Evolutionary conservation across 352 stramenopile species (phyloP), one percentile per base, ranked within the genome.

Genomic region (Globisporangium heterothallicum): DNA sequence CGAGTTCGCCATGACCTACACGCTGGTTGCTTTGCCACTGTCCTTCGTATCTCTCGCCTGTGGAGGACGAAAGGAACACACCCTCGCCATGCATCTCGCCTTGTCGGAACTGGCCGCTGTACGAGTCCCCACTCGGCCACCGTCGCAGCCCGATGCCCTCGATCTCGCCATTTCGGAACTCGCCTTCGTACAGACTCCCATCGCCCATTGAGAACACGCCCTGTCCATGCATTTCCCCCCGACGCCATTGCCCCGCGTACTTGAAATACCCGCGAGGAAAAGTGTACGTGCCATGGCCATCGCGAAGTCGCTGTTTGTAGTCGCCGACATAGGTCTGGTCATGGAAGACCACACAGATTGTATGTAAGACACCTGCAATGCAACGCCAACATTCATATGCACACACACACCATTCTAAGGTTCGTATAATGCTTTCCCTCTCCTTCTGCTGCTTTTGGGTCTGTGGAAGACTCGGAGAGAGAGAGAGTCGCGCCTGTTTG

Each of bases 161-260:
- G n/a, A 88, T 88, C 49, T 88, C 77, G 24, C 72, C 74, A 38
- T 74, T 42, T 1, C 49, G n/a, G 41, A 88, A 88, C 3, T 71
- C 62, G 10, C 77, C 72, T 57, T 86, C 70, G 50, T 86, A 86
- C 3, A 40, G 53, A 5, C 49, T 53, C 2, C 61, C 66, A 26
- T 72, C 64, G 32, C 49, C 42, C 3, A 84, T 58, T 0, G 51
- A 60, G 45, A 85, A 84, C 1, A 67, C 49, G 3, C 76, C 76
- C 4, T 46, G 43, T 2, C 74, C 74, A 43, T 87, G 61, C 63
- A 92, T 93, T 34, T 73, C 62, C 19, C 84, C 78, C 13, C 65
- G 43, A 16, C 43, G 27, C 83, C 84, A 95, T 3, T 76, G 46
- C 6, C 86, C 86, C 21, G 78, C 61, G 58, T 94, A 95, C n/a